Evolutionary conservation across 2,329 filamentous ascomycete species (phyloP).

Genomic region (Diplodia mutila): DNA sequence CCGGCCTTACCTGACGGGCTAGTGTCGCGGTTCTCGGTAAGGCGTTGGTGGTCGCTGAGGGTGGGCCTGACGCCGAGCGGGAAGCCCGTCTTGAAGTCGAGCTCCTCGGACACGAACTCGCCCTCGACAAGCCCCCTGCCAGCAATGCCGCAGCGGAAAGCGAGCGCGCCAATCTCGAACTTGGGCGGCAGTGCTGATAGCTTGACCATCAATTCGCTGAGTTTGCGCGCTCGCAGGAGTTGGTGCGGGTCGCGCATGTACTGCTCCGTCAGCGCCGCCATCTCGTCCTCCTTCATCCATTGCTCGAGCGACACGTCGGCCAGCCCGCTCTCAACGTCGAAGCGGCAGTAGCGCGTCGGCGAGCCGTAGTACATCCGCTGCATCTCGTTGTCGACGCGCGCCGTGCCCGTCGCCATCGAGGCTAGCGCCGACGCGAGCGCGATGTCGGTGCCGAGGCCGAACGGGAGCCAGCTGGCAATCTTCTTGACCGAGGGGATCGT

Average conservation of each 20-base stretch:
- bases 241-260: slow-evolving; percentile 45
- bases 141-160: slow-evolving; percentile 40
- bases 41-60: slow-evolving; percentile 33
- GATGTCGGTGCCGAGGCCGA: slow-evolving; percentile 45
- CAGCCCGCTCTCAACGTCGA: slow-evolving; percentile 46
- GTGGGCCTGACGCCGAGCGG: slow-evolving; percentile 33
- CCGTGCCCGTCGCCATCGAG: slow-evolving; percentile 44
- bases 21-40: slow-evolving; percentile 33
- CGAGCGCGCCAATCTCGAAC: slow-evolving; percentile 40
- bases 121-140: slow-evolving; percentile 37
- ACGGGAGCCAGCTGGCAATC: slow-evolving; percentile 43
- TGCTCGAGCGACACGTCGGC: slow-evolving; percentile 45
- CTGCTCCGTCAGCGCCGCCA: slow-evolving; percentile 44
- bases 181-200: slow-evolving; percentile 41
- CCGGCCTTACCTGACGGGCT: slow-evolving; percentile 40
- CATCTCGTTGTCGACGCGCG: slow-evolving; percentile 47
- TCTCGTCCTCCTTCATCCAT: slow-evolving; percentile 48
- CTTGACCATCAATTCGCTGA: slow-evolving; percentile 43
- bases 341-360: slow-evolving; percentile 43
- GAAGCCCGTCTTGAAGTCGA: slow-evolving; percentile 45
- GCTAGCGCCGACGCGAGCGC: slow-evolving; percentile 42
- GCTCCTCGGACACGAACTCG: slow-evolving; percentile 38
- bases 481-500: slow-evolving; percentile 44
- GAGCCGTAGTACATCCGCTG: slow-evolving; percentile 45
- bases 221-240: slow-evolving; percentile 34